phyloP scores from a whole-genome alignment of 179 eudicot species.

The Sideroxylon spinosum region DNA sequence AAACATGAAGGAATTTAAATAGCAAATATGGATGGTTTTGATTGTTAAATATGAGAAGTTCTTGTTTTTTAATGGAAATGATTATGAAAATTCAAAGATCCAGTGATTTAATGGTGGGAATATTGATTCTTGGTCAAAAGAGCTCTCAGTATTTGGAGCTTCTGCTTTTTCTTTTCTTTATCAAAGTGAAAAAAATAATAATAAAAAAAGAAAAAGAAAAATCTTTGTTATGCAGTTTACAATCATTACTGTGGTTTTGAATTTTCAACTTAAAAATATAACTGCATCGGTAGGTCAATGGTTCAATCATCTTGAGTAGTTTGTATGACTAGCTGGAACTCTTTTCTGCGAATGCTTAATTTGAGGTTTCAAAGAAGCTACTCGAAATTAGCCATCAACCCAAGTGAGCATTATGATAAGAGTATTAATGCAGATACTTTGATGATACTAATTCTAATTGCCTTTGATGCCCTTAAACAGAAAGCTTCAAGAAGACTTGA shows the following conservation, averaged over 20 bases:
- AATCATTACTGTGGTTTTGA: not conserved
- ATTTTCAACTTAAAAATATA: not conserved
- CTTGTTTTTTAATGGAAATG: not conserved
- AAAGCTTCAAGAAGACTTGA: slow-evolving; percentile 92
- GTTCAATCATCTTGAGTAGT: not conserved
- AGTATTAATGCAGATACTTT: not conserved
- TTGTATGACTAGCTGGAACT: not conserved
- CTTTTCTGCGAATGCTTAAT: slow-evolving; percentile 1
- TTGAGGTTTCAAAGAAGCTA: slow-evolving; percentile 3
- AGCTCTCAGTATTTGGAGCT: slow-evolving; percentile 1
- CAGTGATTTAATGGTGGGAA: not conserved
- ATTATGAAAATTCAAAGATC: not conserved
- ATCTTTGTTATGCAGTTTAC: not conserved
- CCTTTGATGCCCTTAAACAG: slow-evolving; percentile 30
- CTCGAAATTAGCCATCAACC: not conserved
- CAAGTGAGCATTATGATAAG: not conserved
- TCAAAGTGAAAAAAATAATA: not conserved
- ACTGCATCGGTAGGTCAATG: not conserved
- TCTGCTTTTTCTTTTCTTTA: not conserved
- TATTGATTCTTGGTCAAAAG: not conserved
- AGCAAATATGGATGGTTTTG: not conserved
- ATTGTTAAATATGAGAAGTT: not conserved
- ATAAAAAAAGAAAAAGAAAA: not conserved
- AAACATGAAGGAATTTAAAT: not conserved
- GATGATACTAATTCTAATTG: slow-evolving; percentile 3